Base-by-base conservation (phyloP, 139 green algal species). In the Astrephomene gubernaculifera region DNA sequence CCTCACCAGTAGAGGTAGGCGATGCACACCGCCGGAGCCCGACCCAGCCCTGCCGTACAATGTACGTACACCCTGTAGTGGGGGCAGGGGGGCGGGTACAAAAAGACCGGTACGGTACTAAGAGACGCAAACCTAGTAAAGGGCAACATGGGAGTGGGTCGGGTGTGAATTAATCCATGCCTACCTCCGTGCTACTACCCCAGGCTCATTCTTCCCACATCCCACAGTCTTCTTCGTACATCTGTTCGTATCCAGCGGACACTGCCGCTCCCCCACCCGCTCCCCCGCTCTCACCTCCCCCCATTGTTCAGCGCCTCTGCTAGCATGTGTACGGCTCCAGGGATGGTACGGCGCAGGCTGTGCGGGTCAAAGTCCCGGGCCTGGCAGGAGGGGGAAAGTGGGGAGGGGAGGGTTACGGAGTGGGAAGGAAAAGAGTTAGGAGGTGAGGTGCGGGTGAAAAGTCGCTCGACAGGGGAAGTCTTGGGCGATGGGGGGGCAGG, bases 321-420 rank as follows among this genome's bases (percentile, higher is more conserved):
- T 7, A 95, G 57, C 0, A 71, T 60, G 4, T 82, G 71, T 4
- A 94, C 93, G 17, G 91, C 92, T 0, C 57, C 49, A 0, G 95
- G 95, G 27, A 97, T 89, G 7, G 86, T 93, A 21, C 87, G 83
- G 19, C 95, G 90, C 83, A 97, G 87, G 67, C 85, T 94, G 80
- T 95, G 83, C 6, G 89, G 89, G 76, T 96, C 93, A 90, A 97
- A 97, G 81, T 97, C 95, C 29, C 86, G 71, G 4, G 90, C 91
- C 79, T 92, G 91, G 22, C 29, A 22, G 60, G 24, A 57, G 8
- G 29, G 61, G 57, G 7, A 29, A n/a, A 29, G 8, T 7, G 24
- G 21, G n/a, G n/a, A 57, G 49, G 17, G 49, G 49, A 25, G 14
- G 49, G 49, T 57, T 57, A 57, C 49, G 49, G 49, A 17, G n/a